Conservation (phyloP, 768 basidiomycete species). For the Mycena sanguinolenta region DNA sequence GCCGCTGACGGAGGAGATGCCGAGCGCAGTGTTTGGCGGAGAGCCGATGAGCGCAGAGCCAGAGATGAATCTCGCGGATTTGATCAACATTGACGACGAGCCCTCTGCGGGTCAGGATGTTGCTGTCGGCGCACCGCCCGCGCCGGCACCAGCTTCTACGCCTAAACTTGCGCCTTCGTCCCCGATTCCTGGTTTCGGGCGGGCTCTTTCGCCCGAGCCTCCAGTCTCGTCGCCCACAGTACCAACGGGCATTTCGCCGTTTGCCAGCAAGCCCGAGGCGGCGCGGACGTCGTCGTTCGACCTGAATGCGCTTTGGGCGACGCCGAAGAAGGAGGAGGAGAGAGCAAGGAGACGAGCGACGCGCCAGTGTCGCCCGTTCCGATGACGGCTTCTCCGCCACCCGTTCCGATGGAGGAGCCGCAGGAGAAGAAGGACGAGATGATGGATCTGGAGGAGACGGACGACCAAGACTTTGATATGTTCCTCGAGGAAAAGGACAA, state of each 20-base stretch:
- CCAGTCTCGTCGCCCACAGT: constrained; percentile 42
- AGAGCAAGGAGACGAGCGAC: constrained; percentile 44
- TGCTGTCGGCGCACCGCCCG: not conserved
- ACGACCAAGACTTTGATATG: constrained; percentile 91
- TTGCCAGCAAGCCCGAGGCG: constrained; percentile 60
- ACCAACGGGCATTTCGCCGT: constrained; percentile 62
- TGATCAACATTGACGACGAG: constrained; percentile 85
- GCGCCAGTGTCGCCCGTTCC: constrained; percentile 33
- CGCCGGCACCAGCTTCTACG: not conserved
- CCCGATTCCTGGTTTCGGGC: constrained; percentile 33
- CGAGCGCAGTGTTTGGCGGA: constrained; percentile 39
- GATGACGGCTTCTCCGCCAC: constrained; percentile 27
- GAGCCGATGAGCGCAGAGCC: constrained; percentile 57
- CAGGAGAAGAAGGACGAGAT: constrained; percentile 55
- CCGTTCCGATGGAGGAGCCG: constrained; percentile 40
- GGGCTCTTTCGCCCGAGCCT: constrained; percentile 34
- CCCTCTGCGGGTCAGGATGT: constrained; percentile 42
- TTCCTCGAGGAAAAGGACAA: constrained; percentile 77
- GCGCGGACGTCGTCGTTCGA: constrained; percentile 73
- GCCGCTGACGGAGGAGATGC: constrained; percentile 41
- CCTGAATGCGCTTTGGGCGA: constrained; percentile 79
- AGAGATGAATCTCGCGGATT: constrained; percentile 79
- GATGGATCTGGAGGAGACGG: constrained; percentile 66
- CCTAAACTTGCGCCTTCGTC: constrained; percentile 19
- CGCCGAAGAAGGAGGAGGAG: constrained; percentile 46